These are phyloP conservation scores for Lagenidium giganteum DNA, from an alignment of 352 stramenopile species.

Conservation along the genomic window DNA sequence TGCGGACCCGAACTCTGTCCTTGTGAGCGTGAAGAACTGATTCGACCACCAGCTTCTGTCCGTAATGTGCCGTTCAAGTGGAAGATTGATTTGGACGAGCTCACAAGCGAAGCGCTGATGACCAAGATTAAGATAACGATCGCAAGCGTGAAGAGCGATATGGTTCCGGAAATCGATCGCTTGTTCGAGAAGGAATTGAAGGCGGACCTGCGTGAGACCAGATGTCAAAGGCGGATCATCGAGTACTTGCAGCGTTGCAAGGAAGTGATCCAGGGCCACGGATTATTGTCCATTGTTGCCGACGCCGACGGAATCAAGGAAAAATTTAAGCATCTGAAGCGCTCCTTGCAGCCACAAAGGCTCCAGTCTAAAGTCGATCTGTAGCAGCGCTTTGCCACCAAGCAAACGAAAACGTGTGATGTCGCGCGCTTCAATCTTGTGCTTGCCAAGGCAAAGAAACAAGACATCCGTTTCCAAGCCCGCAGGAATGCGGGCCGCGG, in stretches of 20 bases:
- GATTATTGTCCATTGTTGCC: slow-evolving; percentile 7
- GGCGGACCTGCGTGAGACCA: slow-evolving; percentile 12
- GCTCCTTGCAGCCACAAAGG: slow-evolving; percentile 3
- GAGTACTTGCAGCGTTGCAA: slow-evolving; percentile 18
- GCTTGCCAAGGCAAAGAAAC: slow-evolving; percentile 14
- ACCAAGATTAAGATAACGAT: slow-evolving; percentile 13
- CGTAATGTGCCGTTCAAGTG: slow-evolving; percentile 18
- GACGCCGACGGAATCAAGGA: slow-evolving; percentile 6
- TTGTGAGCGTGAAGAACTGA: too few species aligned
- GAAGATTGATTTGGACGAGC: slow-evolving; percentile 7
- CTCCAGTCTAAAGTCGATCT: slow-evolving; percentile 5
- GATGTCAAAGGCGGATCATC: slow-evolving; percentile 14
- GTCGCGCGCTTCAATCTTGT: slow-evolving; percentile 10
- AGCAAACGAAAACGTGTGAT: slow-evolving; percentile 3
- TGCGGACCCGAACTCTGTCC: too few species aligned
- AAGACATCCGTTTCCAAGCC: slow-evolving; percentile 13
- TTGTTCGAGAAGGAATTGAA: slow-evolving; percentile 14
- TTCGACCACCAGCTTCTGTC: too few species aligned
- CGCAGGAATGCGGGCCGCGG: neutral
- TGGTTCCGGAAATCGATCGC: slow-evolving; percentile 5
- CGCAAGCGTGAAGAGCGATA: slow-evolving; percentile 16
- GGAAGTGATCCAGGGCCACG: slow-evolving; percentile 14
- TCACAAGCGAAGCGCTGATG: slow-evolving; percentile 9
- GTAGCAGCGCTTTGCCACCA: slow-evolving; percentile 1
- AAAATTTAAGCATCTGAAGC: slow-evolving; percentile 7